Evolutionary conservation across 2,329 filamentous ascomycete species (phyloP).

Genomic region (Colletotrichum theobromicola): DNA sequence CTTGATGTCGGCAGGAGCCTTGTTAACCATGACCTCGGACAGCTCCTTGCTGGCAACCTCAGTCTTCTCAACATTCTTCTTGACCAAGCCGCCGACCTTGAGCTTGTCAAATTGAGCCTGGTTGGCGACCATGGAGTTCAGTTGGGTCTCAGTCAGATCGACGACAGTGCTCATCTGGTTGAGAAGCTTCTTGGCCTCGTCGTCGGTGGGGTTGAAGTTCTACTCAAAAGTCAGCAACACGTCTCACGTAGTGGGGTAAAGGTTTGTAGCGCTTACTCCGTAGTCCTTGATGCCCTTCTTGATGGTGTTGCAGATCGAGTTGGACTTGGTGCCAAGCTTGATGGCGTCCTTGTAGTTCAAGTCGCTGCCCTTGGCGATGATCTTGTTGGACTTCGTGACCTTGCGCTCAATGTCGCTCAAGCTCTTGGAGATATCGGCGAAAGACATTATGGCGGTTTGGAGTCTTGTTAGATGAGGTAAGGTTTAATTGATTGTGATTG

Average conservation of each 20-base stretch:
- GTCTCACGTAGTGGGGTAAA: background rate
- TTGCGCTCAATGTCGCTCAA: constrained; percentile 18
- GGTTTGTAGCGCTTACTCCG: background rate
- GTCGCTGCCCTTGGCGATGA: constrained; percentile 7
- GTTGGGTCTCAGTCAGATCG: constrained; percentile 1
- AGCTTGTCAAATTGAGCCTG: constrained; percentile 1
- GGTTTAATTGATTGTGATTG: rapidly evolving
- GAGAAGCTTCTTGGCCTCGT: constrained; percentile 9
- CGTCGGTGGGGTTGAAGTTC: background rate
- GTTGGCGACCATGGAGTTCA: constrained; percentile 6
- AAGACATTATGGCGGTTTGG: background rate
- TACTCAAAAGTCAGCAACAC: background rate
- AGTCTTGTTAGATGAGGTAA: background rate
- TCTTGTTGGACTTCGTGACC: constrained; percentile 13
- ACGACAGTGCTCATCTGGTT: constrained; percentile 3
- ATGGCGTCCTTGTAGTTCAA: constrained; percentile 15
- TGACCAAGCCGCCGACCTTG: constrained; percentile 7
- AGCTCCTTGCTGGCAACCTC: constrained; percentile 10
- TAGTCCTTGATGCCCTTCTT: constrained; percentile 13
- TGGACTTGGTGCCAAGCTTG: constrained; percentile 9
- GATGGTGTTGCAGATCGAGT: constrained; percentile 4
- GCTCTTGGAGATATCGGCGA: constrained; percentile 14
- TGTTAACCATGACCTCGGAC: background rate
- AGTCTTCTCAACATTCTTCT: constrained; percentile 14
- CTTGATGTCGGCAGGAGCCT: background rate